Base-by-base conservation (phyloP, 2,329 filamentous ascomycete species). In the Apiospora rasikravindrae region DNA sequence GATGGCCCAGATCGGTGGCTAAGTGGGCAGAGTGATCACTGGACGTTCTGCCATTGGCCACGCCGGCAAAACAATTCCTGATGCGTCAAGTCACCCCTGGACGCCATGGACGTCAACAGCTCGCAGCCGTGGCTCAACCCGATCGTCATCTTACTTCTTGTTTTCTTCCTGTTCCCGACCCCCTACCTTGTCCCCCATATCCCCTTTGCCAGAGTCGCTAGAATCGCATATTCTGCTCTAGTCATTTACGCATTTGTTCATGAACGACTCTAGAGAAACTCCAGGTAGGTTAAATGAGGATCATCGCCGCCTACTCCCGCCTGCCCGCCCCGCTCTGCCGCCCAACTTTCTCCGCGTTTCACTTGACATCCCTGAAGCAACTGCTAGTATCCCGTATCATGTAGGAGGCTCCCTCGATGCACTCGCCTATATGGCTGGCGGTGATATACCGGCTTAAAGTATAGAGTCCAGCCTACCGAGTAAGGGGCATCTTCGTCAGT, bases 41-140 rank as follows among this genome's bases (percentile, higher is more conserved):
- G 33, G 33, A n/a, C 57, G 33, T 40, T 4, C 29, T 64, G 19
- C 29, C 33, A 64, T 64, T 64, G 57, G 57, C 33, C 33, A 24
- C n/a, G 33, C 33, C 33, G 33, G 57, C 57, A 40, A 64, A 37
- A 10, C 57, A 64, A 64, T 40, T 40, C 57, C 57, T 64, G 33
- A 24, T 64, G 33, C 33, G 33, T 64, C 57, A 64, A 64, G 57
- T 19, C 33, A n/a, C 33, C 29, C 57, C 57, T 64, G 29, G 57
- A n/a, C n/a, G n/a, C 57, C 33, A 40, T 64, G 57, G 57, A 64
- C 57, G 33, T 64, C 57, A 64, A 64, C 57, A 40, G 29, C 29
- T 64, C 57, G 33, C 57, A 64, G 57, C 53, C 53, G 22, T 49
- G 45, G 45, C 16, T 16, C 45, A 47, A 22, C 16, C 22, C 53